A percentile compares a stretch with the other conserved stretches of the same genome.
These are phyloP conservation scores for Russula emetica DNA, from an alignment of 768 basidiomycete genomes.

Conservation along the genomic window DNA sequence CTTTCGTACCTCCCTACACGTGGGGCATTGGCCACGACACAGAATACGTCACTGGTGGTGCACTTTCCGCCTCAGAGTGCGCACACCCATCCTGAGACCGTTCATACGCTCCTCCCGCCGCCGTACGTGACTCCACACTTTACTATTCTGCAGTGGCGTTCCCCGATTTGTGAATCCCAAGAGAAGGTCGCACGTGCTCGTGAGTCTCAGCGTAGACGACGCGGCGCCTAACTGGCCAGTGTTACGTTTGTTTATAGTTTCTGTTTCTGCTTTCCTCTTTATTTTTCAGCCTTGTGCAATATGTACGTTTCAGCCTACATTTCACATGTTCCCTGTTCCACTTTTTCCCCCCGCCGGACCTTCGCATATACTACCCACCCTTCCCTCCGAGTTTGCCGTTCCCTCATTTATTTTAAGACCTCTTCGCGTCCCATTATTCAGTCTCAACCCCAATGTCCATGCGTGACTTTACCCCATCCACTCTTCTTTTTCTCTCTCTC, in stretches of 20 bases:
- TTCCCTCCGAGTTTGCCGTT: not conserved
- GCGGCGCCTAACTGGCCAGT: not conserved
- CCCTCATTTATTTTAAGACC: not conserved
- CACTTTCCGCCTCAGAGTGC: constrained; percentile 65
- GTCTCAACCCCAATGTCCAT: not conserved
- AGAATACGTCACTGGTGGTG: constrained; percentile 43
- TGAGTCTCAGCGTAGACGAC: constrained; percentile 9
- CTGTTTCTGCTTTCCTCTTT: not conserved
- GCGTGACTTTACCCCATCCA: not conserved
- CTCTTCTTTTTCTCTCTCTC: not conserved
- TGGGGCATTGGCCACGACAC: constrained; percentile 34
- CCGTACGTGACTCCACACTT: constrained; percentile 70
- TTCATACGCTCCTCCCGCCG: constrained; percentile 67
- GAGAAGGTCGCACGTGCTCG: constrained; percentile 57
- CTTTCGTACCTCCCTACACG: constrained; percentile 41
- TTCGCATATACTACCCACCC: not conserved
- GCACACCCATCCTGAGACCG: constrained; percentile 50
- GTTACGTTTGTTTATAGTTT: not conserved
- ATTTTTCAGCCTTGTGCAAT: not conserved
- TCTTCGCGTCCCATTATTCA: not conserved
- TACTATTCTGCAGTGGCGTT: constrained; percentile 59
- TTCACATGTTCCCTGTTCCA: not conserved
- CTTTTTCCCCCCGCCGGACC: not conserved
- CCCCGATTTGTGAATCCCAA: constrained; percentile 64
- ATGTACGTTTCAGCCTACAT: constrained; percentile 15